Conservation (phyloP, 1,284 basidiomycete species). For the Melampsora abietis-canadensis region DNA sequence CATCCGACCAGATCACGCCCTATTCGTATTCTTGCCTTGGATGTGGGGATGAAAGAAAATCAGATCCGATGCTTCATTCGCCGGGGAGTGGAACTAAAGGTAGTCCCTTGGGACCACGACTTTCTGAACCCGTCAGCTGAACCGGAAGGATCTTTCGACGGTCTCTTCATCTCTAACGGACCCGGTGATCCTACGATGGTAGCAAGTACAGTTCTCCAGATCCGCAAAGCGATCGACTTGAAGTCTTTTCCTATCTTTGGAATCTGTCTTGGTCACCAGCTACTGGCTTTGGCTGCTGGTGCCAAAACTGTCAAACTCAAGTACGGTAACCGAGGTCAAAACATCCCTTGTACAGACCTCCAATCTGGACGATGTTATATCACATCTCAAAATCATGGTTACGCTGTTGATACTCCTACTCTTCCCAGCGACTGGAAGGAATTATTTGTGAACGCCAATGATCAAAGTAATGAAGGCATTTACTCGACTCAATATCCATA, state of each 20-base stretch:
- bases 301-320: constrained; percentile 97
- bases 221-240: constrained; percentile 69
- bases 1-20: constrained; percentile 73
- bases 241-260: constrained; percentile 88
- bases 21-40: constrained; percentile 81
- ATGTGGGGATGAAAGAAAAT: constrained; percentile 99
- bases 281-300: constrained; percentile 90
- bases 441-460: constrained; percentile 94
- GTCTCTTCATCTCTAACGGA: constrained; percentile 95
- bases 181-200: constrained; percentile 93
- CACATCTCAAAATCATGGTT: constrained; percentile 98
- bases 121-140: constrained; percentile 63
- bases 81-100: constrained; percentile 91
- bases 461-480: constrained; percentile 95
- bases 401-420: constrained; percentile 79
- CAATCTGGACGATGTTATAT: constrained; percentile 96
- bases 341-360: constrained; percentile 93
- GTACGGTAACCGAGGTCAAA: constrained; percentile 98
- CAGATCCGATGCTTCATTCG: constrained; percentile 94
- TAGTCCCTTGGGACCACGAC: constrained; percentile 96
- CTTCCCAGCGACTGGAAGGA: constrained; percentile 86
- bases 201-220: constrained; percentile 65
- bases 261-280: constrained; percentile 97
- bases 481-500: constrained; percentile 75
- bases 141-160: constrained; percentile 77